Evolutionary conservation across 371 early-diverging fungal species (phyloP).

Genomic region (Amoeboradix gromovi): DNA sequence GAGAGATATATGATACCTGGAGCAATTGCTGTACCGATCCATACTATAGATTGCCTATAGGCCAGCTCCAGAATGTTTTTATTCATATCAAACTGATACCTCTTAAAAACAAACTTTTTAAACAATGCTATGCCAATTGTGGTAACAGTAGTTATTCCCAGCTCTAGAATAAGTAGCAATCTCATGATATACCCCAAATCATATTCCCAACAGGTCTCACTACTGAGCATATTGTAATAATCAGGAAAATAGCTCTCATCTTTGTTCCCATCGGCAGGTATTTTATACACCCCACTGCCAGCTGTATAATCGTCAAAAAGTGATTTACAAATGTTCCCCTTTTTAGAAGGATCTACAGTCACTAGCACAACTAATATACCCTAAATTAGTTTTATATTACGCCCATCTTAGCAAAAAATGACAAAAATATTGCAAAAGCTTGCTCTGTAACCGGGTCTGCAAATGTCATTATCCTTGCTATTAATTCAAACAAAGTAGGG

Average conservation of each 20-base stretch:
- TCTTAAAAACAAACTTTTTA: conserved; percentile 1
- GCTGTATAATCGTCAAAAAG: background rate
- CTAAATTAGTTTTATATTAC: background rate
- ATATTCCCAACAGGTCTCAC: conserved; percentile 4
- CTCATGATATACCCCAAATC: conserved; percentile 2
- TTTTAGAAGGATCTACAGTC: background rate
- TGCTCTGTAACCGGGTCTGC: conserved; percentile 1
- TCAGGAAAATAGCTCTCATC: background rate
- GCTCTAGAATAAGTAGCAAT: conserved; percentile 2
- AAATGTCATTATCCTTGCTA: conserved; percentile 3
- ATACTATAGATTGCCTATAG: conserved; percentile 5
- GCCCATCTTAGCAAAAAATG: conserved; percentile 5
- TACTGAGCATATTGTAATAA: background rate
- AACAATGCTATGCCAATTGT: conserved; percentile 1
- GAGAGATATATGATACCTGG: background rate
- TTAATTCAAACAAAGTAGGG: conserved; percentile 1
- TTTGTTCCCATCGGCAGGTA: too few relatives aligned
- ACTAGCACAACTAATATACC: background rate
- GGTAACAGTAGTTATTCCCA: background rate
- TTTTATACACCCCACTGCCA: too few relatives aligned
- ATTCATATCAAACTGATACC: conserved; percentile 2
- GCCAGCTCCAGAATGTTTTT: conserved; percentile 5
- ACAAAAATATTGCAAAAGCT: background rate
- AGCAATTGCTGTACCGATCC: conserved; percentile 4
- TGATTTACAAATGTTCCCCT: background rate